A percentile compares a stretch with the other conserved stretches of the same genome.
These are phyloP conservation scores for Linnemannia elongata DNA, from an alignment of 192 early-diverging fungal genomes.

Conservation along the genomic window DNA sequence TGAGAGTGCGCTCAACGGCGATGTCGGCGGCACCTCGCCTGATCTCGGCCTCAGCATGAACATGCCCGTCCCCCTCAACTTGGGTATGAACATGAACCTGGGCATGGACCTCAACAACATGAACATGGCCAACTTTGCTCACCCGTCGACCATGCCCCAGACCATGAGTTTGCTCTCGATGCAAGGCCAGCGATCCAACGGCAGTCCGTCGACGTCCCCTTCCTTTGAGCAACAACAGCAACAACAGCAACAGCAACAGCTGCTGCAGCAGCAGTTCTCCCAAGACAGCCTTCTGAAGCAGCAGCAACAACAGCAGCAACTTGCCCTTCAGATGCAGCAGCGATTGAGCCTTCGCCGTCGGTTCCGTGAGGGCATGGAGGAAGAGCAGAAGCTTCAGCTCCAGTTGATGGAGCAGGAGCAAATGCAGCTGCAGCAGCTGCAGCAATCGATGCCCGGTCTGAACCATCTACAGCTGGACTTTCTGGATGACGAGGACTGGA, in stretches of 20 bases:
- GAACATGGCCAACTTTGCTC: conserved; percentile 12
- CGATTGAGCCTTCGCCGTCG: conserved; percentile 23
- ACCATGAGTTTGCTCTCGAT: conserved; percentile 46
- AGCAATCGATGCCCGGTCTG: conserved; percentile 30
- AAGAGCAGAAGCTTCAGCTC: conserved; percentile 40
- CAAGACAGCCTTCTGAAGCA: conserved; percentile 20
- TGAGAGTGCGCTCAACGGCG: conserved; percentile 6
- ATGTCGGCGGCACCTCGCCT: background rate
- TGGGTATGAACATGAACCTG: conserved; percentile 19
- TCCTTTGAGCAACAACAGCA: conserved; percentile 21
- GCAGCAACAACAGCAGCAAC: conserved; percentile 35
- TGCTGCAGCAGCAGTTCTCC: background rate
- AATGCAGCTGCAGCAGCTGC: conserved; percentile 44
- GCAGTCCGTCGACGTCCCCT: conserved; percentile 10
- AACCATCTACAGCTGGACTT: conserved; percentile 46
- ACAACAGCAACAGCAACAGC: conserved; percentile 24
- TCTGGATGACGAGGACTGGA: conserved; percentile 54
- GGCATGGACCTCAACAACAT: conserved; percentile 8
- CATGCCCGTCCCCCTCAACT: conserved; percentile 34
- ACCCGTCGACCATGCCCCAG: conserved; percentile 17
- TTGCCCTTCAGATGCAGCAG: conserved; percentile 48
- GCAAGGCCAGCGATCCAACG: conserved; percentile 17
- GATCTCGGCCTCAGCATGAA: conserved; percentile 29
- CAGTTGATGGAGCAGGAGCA: conserved; percentile 54
- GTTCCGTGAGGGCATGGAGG: conserved; percentile 35